phyloP scores from a whole-genome alignment of 495 filamentous ascomycete genomes.

The Aspergillus asperescens region DNA sequence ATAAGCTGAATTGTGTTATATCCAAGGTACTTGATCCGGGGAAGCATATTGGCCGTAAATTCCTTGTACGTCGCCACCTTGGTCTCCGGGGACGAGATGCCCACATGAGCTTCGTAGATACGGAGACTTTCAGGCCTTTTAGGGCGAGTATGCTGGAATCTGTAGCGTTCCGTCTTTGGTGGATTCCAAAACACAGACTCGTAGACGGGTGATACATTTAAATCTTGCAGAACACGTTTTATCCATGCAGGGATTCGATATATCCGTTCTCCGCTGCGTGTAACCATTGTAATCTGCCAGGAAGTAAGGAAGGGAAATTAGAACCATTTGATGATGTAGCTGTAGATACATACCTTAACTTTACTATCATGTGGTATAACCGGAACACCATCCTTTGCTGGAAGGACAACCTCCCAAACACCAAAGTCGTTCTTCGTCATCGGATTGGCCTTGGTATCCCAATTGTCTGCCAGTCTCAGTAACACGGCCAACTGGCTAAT shows the following conservation, averaged over 20 bases:
- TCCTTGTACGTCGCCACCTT: slow-evolving; percentile 91
- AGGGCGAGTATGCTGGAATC: slow-evolving; percentile 76
- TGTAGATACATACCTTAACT: slow-evolving; percentile 62
- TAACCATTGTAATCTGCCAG: slow-evolving; percentile 73
- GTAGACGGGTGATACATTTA: slow-evolving; percentile 80
- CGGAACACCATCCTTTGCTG: slow-evolving; percentile 65
- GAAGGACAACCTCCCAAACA: slow-evolving; percentile 79
- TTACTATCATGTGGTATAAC: slow-evolving; percentile 91
- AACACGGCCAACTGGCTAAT: slow-evolving; percentile 14
- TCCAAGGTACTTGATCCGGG: slow-evolving; percentile 81
- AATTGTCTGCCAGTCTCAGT: slow-evolving; percentile 63
- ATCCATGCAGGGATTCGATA: slow-evolving; percentile 95
- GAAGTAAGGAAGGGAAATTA: slow-evolving; percentile 17
- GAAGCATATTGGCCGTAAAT: slow-evolving; percentile 87
- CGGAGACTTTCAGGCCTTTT: slow-evolving; percentile 79
- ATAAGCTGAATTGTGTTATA: slow-evolving; percentile 99
- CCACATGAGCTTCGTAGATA: slow-evolving; percentile 97
- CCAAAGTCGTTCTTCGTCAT: slow-evolving; percentile 84
- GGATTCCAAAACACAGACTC: slow-evolving; percentile 98
- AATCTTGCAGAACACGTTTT: slow-evolving; percentile 90
- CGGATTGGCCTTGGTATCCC: slow-evolving; percentile 73
- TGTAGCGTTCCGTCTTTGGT: slow-evolving; percentile 64
- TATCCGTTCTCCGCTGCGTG: slow-evolving; percentile 70
- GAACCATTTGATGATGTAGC: background rate
- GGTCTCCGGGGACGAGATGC: slow-evolving; percentile 88